Evolutionary conservation across 2,329 filamentous ascomycete genomes (phyloP).

Genomic region (Xylaria sp.): DNA sequence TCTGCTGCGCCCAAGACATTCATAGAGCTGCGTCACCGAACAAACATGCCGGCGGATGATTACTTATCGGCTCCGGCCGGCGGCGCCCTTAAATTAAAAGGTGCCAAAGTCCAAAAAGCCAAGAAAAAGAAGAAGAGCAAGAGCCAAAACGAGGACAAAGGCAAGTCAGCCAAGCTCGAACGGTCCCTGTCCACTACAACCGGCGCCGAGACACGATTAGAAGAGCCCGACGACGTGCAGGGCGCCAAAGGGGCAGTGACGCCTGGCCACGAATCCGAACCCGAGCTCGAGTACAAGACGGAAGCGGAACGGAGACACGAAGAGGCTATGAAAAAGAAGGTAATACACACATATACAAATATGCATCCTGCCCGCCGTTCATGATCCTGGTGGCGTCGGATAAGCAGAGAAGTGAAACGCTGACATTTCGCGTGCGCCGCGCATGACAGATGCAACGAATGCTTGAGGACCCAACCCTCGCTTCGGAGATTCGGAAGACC

Average conservation of each 20-base stretch:
- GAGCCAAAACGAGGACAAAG: constrained; percentile 59
- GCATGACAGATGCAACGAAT: constrained; percentile 77
- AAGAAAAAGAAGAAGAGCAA: constrained; percentile 72
- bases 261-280: constrained; percentile 46
- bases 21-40: constrained; percentile 7
- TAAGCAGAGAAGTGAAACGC: constrained; percentile 32
- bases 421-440: constrained; percentile 13
- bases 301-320: constrained; percentile 85
- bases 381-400: not conserved
- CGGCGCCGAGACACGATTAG: constrained; percentile 49
- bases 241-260: constrained; percentile 49
- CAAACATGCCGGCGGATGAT: constrained; percentile 78
- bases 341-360: constrained; percentile 48
- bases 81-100: constrained; percentile 88
- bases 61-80: constrained; percentile 73
- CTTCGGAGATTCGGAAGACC: constrained; percentile 88
- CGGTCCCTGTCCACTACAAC: constrained; percentile 56
- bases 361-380: not conserved
- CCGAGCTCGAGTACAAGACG: constrained; percentile 69
- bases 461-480: constrained; percentile 67
- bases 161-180: constrained; percentile 54
- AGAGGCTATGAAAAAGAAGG: constrained; percentile 82
- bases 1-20: constrained; percentile 15
- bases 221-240: constrained; percentile 36
- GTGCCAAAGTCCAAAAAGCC: constrained; percentile 71